Percentiles rank a stretch among this genome's conserved stretches.
Conservation (phyloP, 2,329 filamentous ascomycete species). For the Talaromyces sp. region DNA sequence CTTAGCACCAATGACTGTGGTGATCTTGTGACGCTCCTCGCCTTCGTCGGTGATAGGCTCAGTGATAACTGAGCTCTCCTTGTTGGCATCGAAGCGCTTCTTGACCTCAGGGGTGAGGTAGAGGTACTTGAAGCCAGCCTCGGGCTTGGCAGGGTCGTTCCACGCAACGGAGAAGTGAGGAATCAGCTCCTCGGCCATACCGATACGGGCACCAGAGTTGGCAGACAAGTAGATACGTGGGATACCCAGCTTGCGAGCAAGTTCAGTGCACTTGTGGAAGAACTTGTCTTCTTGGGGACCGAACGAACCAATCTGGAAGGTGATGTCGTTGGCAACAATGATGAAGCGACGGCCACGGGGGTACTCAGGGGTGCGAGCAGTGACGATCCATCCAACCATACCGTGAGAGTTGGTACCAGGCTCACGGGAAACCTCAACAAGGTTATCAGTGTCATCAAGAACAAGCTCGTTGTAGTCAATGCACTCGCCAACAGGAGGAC, state of each 20-base stretch:
- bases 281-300: conserved; percentile 95
- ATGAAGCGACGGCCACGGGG: conserved; percentile 89
- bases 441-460: conserved; percentile 87
- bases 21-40: conserved; percentile 90
- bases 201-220: conserved; percentile 97
- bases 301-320: conserved; percentile 97
- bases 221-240: conserved; percentile 97
- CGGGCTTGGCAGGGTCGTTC: conserved; percentile 81
- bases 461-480: conserved; percentile 94
- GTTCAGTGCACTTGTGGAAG: conserved; percentile 98
- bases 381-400: conserved; percentile 98
- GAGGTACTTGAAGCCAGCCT: conserved; percentile 93
- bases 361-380: conserved; percentile 93
- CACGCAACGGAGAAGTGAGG: conserved; percentile 96
- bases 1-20: conserved; percentile 88
- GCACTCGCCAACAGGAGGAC: conserved; percentile 84
- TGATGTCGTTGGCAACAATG: conserved; percentile 98
- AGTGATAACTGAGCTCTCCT: conserved; percentile 77
- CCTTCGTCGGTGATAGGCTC: conserved; percentile 84
- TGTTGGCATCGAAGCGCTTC: conserved; percentile 79
- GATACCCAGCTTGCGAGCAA: conserved; percentile 90
- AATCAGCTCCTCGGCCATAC: conserved; percentile 94
- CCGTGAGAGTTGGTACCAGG: conserved; percentile 93
- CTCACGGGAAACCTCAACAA: conserved; percentile 91
- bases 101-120: conserved; percentile 88